Conservation (phyloP, 1,284 basidiomycete genomes). For the Ceratobasidium sp. region DNA sequence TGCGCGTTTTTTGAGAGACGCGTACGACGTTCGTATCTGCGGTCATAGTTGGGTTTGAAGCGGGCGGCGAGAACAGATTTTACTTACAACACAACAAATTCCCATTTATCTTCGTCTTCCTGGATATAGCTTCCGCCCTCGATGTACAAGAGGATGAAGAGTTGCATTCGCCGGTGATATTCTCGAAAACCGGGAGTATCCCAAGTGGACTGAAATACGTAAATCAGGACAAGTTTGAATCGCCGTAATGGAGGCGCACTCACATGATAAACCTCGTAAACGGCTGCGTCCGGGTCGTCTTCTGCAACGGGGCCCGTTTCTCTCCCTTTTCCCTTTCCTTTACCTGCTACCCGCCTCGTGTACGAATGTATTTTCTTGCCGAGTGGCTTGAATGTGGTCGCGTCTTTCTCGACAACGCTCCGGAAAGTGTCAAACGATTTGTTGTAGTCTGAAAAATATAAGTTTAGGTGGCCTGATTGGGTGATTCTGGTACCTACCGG, state of each 20-base stretch:
- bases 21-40: conserved; percentile 82
- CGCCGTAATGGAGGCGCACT: conserved; percentile 52
- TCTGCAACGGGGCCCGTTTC: conserved; percentile 59
- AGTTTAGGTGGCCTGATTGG: background rate
- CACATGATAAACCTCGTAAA: conserved; percentile 89
- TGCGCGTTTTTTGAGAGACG: conserved; percentile 51
- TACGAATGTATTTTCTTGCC: conserved; percentile 85
- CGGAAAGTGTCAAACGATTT: conserved; percentile 74
- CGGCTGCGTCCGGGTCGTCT: conserved; percentile 68
- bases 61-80: background rate
- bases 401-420: conserved; percentile 76
- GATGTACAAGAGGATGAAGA: conserved; percentile 94
- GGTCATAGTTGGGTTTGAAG: background rate
- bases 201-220: conserved; percentile 73
- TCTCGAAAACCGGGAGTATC: conserved; percentile 89
- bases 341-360: conserved; percentile 62
- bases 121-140: conserved; percentile 95
- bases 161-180: conserved; percentile 93
- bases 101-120: conserved; percentile 89
- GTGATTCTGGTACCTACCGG: conserved; percentile 60
- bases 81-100: conserved; percentile 82
- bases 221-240: background rate
- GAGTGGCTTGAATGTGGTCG: conserved; percentile 76
- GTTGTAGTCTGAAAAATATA: conserved; percentile 64
- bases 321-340: conserved; percentile 65